Percentiles rank a stretch among this genome's conserved stretches.
Evolutionary conservation across 345 rosid species (phyloP).

Genomic region (Barbarea vulgaris): DNA sequence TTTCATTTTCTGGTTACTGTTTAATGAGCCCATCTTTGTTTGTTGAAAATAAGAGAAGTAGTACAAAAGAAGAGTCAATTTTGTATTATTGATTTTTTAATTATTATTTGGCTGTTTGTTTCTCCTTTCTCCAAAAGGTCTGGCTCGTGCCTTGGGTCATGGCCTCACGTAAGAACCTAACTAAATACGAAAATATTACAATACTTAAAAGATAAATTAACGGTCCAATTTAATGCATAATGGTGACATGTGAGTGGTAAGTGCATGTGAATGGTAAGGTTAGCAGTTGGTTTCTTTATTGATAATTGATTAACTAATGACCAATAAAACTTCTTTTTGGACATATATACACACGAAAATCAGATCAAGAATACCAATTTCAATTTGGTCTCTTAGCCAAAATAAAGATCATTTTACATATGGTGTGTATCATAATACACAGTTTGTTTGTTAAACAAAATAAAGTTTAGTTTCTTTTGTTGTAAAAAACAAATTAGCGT

Average conservation of each 20-base stretch:
- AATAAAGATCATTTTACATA: neutral
- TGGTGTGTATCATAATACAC: neutral
- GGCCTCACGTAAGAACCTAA: constrained; percentile 39
- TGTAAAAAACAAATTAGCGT: neutral
- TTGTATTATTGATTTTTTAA: neutral
- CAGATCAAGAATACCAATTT: constrained; percentile 17
- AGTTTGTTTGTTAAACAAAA: neutral
- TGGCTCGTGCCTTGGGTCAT: constrained; percentile 37
- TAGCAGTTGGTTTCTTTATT: constrained; percentile 20
- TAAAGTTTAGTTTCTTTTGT: neutral
- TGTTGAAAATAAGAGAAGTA: constrained; percentile 32
- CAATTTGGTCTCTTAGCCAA: neutral
- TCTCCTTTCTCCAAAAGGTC: constrained; percentile 30
- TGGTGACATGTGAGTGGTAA: constrained; percentile 33
- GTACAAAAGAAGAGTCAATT: constrained; percentile 40
- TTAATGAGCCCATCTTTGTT: constrained; percentile 32
- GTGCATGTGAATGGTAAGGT: constrained; percentile 27
- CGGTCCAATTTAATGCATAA: constrained; percentile 19
- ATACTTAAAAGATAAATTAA: constrained; percentile 11
- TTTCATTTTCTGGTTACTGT: constrained; percentile 22
- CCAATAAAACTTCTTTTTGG: neutral
- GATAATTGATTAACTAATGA: neutral
- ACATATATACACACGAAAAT: constrained; percentile 9
- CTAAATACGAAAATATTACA: constrained; percentile 26
- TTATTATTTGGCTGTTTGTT: constrained; percentile 18